Base-by-base conservation (phyloP, 2,329 filamentous ascomycete species). In the Rosellinia necatrix region DNA sequence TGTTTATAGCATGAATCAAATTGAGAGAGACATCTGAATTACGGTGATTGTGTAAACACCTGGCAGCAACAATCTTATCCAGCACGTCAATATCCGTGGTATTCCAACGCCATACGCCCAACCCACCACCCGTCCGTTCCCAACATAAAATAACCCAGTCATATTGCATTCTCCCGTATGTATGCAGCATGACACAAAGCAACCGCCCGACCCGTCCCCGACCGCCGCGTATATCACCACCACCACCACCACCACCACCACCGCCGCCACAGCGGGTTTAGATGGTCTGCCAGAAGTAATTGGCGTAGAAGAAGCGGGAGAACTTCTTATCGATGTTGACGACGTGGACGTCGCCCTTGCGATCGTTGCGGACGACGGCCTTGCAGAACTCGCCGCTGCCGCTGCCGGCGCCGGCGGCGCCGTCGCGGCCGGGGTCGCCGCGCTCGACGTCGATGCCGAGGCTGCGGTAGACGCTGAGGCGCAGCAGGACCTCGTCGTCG, bases 251-350 rank as follows among this genome's bases (percentile, higher is more conserved):
- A n/a, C n/a, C n/a, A n/a, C n/a, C n/a, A n/a, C n/a, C n/a, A 12
- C 38, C 37, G 13, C 25, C 38, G 66, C 15, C 15, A 9, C 8
- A 13, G 6, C 3, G 1, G 27, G 15, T 22, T 72, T 78, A 96
- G 72, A 97, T 79, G 25, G 87, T 93, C 68, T 91, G 83, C 94
- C 94, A 99, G 70, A 97, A 96, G 72, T 96, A 96, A 68, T 96
- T 96, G 19, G 92, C 91, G 69, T 97, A 96, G 70, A 96, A 97
- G 72, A 89, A 93, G 60, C 87, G 83, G 56, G 90, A 93, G 72
- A 96, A 92, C 76, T 94, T 96, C 66, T 89, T 87, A 67, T 97
- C 92, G 72, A 99, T 87, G 68, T 96, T 96, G 58, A 99, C 88
- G 46, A 97, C 90, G 71, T 96, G 91, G 48, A 97, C 91, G 71